Base-by-base conservation (phyloP, 1,284 basidiomycete species). In the Boletus nobilissimus region DNA sequence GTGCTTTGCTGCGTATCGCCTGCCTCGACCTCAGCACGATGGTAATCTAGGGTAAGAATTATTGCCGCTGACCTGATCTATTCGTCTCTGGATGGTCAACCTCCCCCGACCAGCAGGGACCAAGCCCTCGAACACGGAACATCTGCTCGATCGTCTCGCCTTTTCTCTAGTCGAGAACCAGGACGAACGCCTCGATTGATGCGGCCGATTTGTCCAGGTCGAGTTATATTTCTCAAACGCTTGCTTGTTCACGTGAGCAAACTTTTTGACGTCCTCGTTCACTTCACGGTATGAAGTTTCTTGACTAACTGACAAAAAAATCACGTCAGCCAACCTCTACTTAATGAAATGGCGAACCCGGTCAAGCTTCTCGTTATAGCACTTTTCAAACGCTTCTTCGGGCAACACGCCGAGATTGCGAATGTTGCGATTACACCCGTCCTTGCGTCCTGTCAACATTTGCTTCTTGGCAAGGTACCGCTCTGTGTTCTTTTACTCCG, bases 181-280 rank as follows among this genome's bases (percentile, higher is more conserved):
- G 92, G 57, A 99, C 97, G n/a, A 99, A 91, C 82, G 99, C 96
- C 83, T 97, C 92, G 81, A 99, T 99, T 63, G 96, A 97, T 68
- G 91, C 85, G 0, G 96, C 97, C 3, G 96, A 97, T 81, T 93
- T 94, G 80, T 98, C 97, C 40, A 99, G 91, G 85, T 99, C 98
- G 96, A 97, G 86, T 92, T 96, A 89, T 98, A 99, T 86, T 99
- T 97, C 86, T 99, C 98, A 84, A 99, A 98, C 3, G 98, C 98
- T 86, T 99, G 99, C 89, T 99, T 99, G 90, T 99, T 99, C 80
- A 99, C 98, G 84, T 99, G 97, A 0, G 97, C 95, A 83, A 97
- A 99, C 86, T 97, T 97, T 86, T 98, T 99, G 79, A 99, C 89
- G 43, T 93, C 92, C 82, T 99, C 97, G 83, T 99, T 97, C 80